Evolutionary conservation across 768 basidiomycete species (phyloP), one percentile per base, ranked within the genome.

Genomic region (Wakefieldia striispora): DNA sequence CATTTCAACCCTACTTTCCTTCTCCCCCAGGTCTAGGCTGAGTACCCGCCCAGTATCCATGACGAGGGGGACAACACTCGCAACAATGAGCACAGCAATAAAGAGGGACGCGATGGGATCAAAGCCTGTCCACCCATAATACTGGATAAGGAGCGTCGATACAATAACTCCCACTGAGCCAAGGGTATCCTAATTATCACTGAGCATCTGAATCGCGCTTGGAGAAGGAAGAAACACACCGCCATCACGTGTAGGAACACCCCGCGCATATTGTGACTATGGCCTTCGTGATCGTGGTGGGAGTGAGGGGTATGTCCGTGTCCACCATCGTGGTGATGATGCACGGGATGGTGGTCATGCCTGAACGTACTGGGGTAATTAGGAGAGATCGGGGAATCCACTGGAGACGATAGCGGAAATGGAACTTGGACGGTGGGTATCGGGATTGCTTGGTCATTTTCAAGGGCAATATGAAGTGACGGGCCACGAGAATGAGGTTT

Each of bases 191-290:
- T 91, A 53, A 31, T 40, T 35, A 19, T 53, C 29, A 26, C 43
- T 60, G 34, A 54, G 54, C 43, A 47, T 33, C 16, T 33, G 33
- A 33, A 33, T 45, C 45, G n/a, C 14, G 33, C 11, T 35, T 20
- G 6, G 35, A 24, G 33, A 27, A 38, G 45, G 23, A 37, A 43
- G 26, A 45, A 23, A 67, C 83, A 57, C 71, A 91, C 90, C 49
- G 94, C 94, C 85, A 97, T 86, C 40, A 99, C 95, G 63, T 99
- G 95, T 48, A 98, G 70, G 67, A 99, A 99, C 58, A 99, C 94
- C 16, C 97, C 97, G 29, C 94, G 88, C 97, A 99, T 99, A 66
- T 99, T 99, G 67, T 98, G 92, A 68, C 90, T 92, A 62, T 95
- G 93, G 1, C 90, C 87, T 67, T 93, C 88, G 57, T 86, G 87